A percentile compares a stretch with the other conserved stretches of the same genome.
Conservation (phyloP, 2,329 filamentous ascomycete species). For the Colletotrichum sp. region DNA sequence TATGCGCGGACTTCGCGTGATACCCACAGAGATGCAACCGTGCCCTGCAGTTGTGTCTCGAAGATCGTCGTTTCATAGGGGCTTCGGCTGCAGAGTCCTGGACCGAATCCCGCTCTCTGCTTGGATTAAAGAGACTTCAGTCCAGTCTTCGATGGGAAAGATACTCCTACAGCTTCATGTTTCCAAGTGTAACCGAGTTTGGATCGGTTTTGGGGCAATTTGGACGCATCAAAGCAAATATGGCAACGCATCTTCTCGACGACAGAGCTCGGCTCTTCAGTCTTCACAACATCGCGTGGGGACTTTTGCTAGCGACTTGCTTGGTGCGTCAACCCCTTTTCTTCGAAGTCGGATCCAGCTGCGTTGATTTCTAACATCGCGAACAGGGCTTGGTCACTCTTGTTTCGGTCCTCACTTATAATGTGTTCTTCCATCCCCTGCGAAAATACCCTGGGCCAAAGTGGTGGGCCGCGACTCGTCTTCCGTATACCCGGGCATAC, state of each 20-base stretch:
- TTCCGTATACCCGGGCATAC: background rate
- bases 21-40: background rate
- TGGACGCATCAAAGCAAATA: background rate
- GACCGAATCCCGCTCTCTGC: background rate
- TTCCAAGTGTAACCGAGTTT: too few species aligned
- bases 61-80: background rate
- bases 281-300: background rate
- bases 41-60: background rate
- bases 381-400: background rate
- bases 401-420: background rate
- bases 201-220: background rate
- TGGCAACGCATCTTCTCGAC: background rate
- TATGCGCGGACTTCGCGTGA: background rate
- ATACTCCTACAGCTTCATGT: background rate
- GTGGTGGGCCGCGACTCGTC: slow-evolving; percentile 8
- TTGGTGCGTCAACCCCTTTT: background rate
- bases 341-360: background rate
- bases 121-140: background rate
- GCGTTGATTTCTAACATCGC: background rate
- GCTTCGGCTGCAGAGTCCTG: background rate
- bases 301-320: background rate
- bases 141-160: background rate
- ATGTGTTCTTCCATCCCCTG: slow-evolving; percentile 1
- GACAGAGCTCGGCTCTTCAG: background rate
- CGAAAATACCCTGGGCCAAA: slow-evolving; percentile 11